Evolutionary conservation across 2,329 filamentous ascomycete genomes (phyloP), one percentile per base, ranked within the genome.

Genomic region (Colletotrichum zoysiae): DNA sequence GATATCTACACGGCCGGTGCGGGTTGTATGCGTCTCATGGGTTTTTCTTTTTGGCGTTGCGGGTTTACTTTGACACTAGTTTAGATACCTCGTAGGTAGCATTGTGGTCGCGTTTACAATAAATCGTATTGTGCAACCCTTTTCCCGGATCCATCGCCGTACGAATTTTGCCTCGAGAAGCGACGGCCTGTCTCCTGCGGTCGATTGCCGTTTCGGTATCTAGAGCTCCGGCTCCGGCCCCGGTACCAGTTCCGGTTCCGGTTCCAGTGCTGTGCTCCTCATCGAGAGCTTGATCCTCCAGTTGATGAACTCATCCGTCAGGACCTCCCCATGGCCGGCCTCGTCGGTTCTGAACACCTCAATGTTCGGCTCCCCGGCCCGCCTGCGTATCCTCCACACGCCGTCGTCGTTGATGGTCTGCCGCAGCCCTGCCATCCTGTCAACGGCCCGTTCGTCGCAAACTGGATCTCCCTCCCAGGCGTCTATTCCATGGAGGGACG

Each of bases 361-460:
- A 71, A 98, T 92, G 7, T 83, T 81, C 1, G 88, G 85, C 0
- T 88, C 88, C 50, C 88, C 88, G 65, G 92, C 88, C 65, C 81
- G 84, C 70, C 94, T 88, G 60, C 89, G 85, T 77, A 99, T 93
- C 73, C 91, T 89, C 92, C 94, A 98, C 2, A 97, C 91, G 0
- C 94, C 94, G 50, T 90, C 88, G 60, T 93, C 92, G 23, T 86
- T 89, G 26, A 91, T 89, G 0, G 85, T 86, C 53, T 87, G 87
- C 72, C 90, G 86, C 78, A 92, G 80, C 85, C 92, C 92, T 94
- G 60, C 8, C 12, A 7, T 42, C 9, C 18, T 11, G 65, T 69
- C 33, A 73, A 40, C 20, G 51, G 6, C n/a, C 7, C 33, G 12
- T 59, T 18, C 8, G n/a, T 67, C 40, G 14, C 53, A 33, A 2